Base-by-base conservation (phyloP, 2,329 filamentous ascomycete species). In the Herpotrichia juniperi region DNA sequence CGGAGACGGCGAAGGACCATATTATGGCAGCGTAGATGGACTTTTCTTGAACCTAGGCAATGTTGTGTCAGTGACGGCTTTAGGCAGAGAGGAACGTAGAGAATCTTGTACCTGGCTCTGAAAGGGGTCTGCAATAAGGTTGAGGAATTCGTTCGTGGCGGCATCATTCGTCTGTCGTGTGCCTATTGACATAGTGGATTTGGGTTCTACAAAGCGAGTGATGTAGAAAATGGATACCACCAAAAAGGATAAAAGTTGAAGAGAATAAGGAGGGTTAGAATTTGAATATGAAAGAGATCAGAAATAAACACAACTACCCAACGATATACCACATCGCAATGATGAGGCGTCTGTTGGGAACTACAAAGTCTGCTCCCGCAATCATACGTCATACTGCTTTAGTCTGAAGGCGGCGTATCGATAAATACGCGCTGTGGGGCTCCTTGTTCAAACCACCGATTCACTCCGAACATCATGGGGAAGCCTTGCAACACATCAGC, bases 11-110 rank as follows among this genome's bases (percentile, higher is more conserved):
- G 44, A 96, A 73, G 7, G 93, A 96, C 25, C 89, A 91, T 54
- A 82, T 89, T 39, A 97, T 78, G 30, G 93, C 91, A 50, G 91
- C 89, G 76, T 87, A 88, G 49, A 97, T 82, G 42, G 92, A 89
- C 53, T 83, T 81, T 53, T 78, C 67, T 71, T 80, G 78, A 50
- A 86, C 77, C 83, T 87, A 60, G 34, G 6, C 4, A 9, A 7
- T 32, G 11, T 21, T 30, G 17, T 32, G 24, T 9, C 46, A 40
- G 28, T 25, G 17, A 26, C 8, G 17, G 28, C 12, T 35, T 37
- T n/a, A 46, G 47, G 28, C 2, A 28, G 21, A 30, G 19, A 30
- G 31, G 24, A n/a, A 46, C 12, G 14, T 21, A 37, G 3, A 44
- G 24, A 31, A 4, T 5, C 14, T 48, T 43, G 53, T n/a, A 73